These are phyloP conservation scores for Rhynchosporium secalis DNA, from an alignment of 2,329 filamentous ascomycete genomes.

Conservation along the genomic window DNA sequence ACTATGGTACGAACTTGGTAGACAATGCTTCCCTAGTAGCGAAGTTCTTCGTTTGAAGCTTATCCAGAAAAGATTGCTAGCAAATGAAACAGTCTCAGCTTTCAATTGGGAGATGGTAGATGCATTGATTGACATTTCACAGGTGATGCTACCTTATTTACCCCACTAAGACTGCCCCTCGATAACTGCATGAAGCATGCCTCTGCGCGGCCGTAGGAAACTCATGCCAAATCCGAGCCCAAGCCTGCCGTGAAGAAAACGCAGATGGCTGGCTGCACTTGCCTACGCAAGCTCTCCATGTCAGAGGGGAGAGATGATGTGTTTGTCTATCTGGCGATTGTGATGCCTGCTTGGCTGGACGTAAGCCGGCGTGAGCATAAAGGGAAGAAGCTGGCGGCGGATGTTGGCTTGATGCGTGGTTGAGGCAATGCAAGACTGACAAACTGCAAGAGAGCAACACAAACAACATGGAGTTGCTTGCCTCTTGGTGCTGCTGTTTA, in stretches of 20 bases:
- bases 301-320: constrained; percentile 6
- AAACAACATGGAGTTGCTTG: constrained; percentile 10
- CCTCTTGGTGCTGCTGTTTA: constrained; percentile 24
- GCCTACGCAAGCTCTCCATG: constrained; percentile 29
- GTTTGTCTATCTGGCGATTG: constrained; percentile 8
- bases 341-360: constrained; percentile 31
- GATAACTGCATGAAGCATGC: constrained; percentile 22
- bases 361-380: constrained; percentile 1
- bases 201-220: constrained; percentile 26
- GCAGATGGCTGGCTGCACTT: constrained; percentile 21
- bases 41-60: constrained; percentile 14
- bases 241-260: constrained; percentile 10
- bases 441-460: constrained; percentile 17
- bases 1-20: constrained; percentile 8
- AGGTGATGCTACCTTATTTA: constrained; percentile 15
- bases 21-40: neutral
- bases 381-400: constrained; percentile 3
- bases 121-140: constrained; percentile 23
- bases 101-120: constrained; percentile 21
- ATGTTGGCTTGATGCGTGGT: constrained; percentile 27
- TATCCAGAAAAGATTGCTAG: constrained; percentile 26
- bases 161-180: constrained; percentile 33
- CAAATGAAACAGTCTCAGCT: constrained; percentile 12
- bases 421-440: constrained; percentile 9
- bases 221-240: no score